Base-by-base conservation (phyloP, 768 basidiomycete genomes). In the Termitomyces sp. region DNA sequence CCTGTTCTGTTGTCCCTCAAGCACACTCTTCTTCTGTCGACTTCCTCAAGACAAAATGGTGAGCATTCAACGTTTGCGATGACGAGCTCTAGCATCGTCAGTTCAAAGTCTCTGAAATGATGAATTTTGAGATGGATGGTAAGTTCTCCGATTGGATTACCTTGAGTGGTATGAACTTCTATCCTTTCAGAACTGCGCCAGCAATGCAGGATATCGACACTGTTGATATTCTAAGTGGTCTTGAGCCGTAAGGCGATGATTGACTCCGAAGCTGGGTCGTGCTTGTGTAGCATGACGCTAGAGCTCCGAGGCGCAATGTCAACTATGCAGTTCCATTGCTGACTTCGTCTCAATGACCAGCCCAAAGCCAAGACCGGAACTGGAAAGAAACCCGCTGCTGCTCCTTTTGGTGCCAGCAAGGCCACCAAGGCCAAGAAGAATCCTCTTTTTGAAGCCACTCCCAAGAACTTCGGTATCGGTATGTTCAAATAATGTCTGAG, bases 381-480 rank as follows among this genome's bases (percentile, higher is more conserved):
- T 62, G 83, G 84, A 64, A 93, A 91, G 81, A 93, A 90, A 79
- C 90, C 89, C 65, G 92, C 92, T 63, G 81, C 88, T 58, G 89
- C 92, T 15, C 91, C 92, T 48, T 87, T 86, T 68, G 88, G 89
- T 71, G 87, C 87, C 67, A 82, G 81, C 81, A 92, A 92, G 77
- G 62, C 79, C 37, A 72, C 81, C 65, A 93, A 94, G 78, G 68
- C 74, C 39, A 86, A 86, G 75, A 96, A 95, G 81, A 98, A 98
- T 82, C 96, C 96, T 67, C 86, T 98, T 66, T 97, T 98, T 74
- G 95, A 98, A 81, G 73, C 93, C 57, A 80, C 72, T 61, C 85
- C 94, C 67, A 91, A 89, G 76, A 95, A 95, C 82, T 98, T 96
- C 73, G 93, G 93, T 71, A 95, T 98, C 61, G 95, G 95, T 97